Evolutionary conservation across 2,329 filamentous ascomycete species (phyloP).

Genomic region (Pyrenophora graminea): DNA sequence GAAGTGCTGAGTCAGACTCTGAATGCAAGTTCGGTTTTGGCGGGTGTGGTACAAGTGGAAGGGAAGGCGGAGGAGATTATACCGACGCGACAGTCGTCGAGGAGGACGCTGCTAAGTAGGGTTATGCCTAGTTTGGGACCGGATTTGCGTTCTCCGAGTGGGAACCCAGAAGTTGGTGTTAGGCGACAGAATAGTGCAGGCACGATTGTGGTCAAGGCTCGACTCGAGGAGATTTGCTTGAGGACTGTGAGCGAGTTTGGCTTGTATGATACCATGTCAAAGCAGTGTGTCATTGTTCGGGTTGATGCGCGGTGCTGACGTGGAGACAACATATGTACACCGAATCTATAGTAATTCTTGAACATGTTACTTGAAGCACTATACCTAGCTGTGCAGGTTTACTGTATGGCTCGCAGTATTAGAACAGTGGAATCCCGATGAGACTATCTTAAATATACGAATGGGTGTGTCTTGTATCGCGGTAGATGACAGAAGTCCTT

Average conservation of each 20-base stretch:
- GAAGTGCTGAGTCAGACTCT: constrained; percentile 39
- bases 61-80: constrained; percentile 1
- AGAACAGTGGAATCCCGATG: too few relatives aligned
- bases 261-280: constrained; percentile 43
- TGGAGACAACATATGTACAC: too few relatives aligned
- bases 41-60: constrained; percentile 5
- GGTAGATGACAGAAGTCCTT: too few relatives aligned
- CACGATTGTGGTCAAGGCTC: constrained; percentile 32
- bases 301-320: constrained; percentile 39
- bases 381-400: too few relatives aligned
- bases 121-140: constrained; percentile 27
- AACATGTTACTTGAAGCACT: too few relatives aligned
- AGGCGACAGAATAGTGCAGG: constrained; percentile 15
- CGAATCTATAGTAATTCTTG: too few relatives aligned
- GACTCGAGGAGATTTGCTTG: constrained; percentile 41
- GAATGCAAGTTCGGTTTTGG: constrained; percentile 24
- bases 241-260: constrained; percentile 43
- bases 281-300: constrained; percentile 38
- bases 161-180: constrained; percentile 28
- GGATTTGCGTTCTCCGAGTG: constrained; percentile 24
- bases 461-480: too few relatives aligned
- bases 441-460: too few relatives aligned
- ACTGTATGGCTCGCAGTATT: too few relatives aligned
- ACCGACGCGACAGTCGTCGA: constrained; percentile 8
- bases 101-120: constrained; percentile 28